Evolutionary conservation across 345 rosid species (phyloP), one percentile per base, ranked within the genome.

Genomic region (Brassica cretica): DNA sequence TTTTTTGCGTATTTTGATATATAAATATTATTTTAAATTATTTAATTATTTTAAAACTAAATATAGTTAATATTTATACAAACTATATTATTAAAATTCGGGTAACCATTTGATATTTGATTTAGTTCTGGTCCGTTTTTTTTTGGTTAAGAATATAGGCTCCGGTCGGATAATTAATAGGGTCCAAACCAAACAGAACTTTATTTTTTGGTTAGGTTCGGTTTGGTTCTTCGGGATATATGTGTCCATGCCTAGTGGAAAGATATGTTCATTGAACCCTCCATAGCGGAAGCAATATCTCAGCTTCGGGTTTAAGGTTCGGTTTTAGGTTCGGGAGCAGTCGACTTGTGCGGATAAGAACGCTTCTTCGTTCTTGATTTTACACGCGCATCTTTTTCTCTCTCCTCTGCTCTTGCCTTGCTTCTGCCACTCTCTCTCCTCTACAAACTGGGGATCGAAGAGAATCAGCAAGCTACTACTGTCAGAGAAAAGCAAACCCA

Each of bases 381-480:
- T 55, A 73, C 80, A 74, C 61, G 82, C 78, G 16, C 83, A 37
- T 46, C 53, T 44, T n/a, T 64, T 64, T 46, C 56, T 53, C 71
- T 65, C 71, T 69, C 61, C 64, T 61, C 66, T 61, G 16, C 39
- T 68, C 62, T 64, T 14, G 5, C 15, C 14, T 15, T 46, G 15
- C 21, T 64, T 59, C 12, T 27, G 2, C 11, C 71, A n/a, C 68
- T 53, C 62, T 69, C 44, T 68, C 66, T 63, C 75, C 51, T 16
- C 49, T 71, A 24, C 84, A 87, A 87, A 76, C 90, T 88, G 86
- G 89, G 91, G 85, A 93, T 89, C 87, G 88, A 88, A 44, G 85
- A 85, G 60, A 73, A 67, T 78, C 37, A 41, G 3, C 18, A 86
- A 53, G 64, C 89, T 80, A 59, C 92, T 51, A 62, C 92, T 51